Evolutionary conservation across 169 alveolate species (phyloP), one percentile per base, ranked within the genome.

Genomic region (Eimeria falciformis): DNA sequence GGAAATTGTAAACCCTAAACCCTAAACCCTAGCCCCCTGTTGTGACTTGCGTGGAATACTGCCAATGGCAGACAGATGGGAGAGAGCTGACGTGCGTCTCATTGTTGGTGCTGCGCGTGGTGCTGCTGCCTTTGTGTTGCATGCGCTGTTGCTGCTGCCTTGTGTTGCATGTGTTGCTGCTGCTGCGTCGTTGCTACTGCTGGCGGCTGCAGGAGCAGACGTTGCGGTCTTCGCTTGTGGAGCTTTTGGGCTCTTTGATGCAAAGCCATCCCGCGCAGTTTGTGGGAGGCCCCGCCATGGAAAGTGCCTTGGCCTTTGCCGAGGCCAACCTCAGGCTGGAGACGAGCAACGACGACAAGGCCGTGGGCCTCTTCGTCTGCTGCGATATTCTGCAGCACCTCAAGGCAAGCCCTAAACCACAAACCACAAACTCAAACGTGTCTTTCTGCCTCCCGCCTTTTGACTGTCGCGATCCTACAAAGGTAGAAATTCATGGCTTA

Each of bases 351-450:
- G 97, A 96, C 53, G 98, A 96, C 47, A 94, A 93, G 45, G 95
- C 97, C 18, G 93, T 95, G 33, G 98, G 96, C 7, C 91, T 96
- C 23, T 96, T 96, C 82, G 96, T 96, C 25, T 96, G 98, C 94
- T 97, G 95, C 71, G 97, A 95, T 94, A 95, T 96, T 82, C 89
- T 96, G 23, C 97, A 96, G 90, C 92, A 94, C 78, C 95, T 96
- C 50, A 73, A 73, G 87, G 92, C 66, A 55, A 33, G 33, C 53
- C 40, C 5, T 23, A 21, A 12, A 14, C 55, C n/a, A 45, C 65
- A 45, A 11, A 50, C n/a, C n/a, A n/a, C n/a, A n/a, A n/a, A n/a
- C n/a, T n/a, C n/a, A n/a, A n/a, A n/a, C n/a, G n/a, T n/a, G n/a
- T n/a, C n/a, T n/a, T n/a, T n/a, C n/a, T n/a, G n/a, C n/a, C n/a